phyloP scores from a whole-genome alignment of 768 basidiomycete species.

The Mycena galopus region DNA sequence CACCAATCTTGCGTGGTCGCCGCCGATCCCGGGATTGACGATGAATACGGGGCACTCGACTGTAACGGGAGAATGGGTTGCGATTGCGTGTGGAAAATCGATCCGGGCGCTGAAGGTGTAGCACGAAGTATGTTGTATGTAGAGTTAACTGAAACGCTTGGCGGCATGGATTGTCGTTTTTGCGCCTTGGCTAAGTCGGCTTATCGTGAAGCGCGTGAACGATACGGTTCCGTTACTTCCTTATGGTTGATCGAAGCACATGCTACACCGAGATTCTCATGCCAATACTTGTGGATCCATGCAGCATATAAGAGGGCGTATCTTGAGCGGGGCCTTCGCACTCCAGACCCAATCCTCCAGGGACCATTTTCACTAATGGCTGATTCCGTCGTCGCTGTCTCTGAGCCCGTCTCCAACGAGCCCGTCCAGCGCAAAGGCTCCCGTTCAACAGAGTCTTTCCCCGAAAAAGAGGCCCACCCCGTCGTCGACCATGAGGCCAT shows the following conservation, averaged over 20 bases:
- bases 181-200: too few relatives aligned
- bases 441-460: constrained; percentile 39
- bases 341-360: constrained; percentile 31
- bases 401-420: constrained; percentile 16
- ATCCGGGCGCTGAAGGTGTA: constrained; percentile 88
- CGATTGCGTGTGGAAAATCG: constrained; percentile 84
- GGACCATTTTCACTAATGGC: constrained; percentile 28
- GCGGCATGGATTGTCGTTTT: neutral
- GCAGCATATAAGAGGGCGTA: neutral
- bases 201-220: constrained; percentile 5
- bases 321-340: neutral
- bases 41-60: constrained; percentile 83
- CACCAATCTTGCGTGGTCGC: constrained; percentile 91
- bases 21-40: constrained; percentile 80
- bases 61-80: constrained; percentile 87
- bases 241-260: neutral
- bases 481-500: constrained; percentile 42
- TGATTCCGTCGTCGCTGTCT: neutral
- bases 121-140: constrained; percentile 23
- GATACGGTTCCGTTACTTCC: too few relatives aligned
- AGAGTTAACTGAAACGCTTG: constrained; percentile 18
- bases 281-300: neutral
- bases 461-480: constrained; percentile 39
- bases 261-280: neutral
- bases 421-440: constrained; percentile 40